Evolutionary conservation across 768 basidiomycete species (phyloP), one percentile per base, ranked within the genome.

Genomic region (Pholiota molesta): DNA sequence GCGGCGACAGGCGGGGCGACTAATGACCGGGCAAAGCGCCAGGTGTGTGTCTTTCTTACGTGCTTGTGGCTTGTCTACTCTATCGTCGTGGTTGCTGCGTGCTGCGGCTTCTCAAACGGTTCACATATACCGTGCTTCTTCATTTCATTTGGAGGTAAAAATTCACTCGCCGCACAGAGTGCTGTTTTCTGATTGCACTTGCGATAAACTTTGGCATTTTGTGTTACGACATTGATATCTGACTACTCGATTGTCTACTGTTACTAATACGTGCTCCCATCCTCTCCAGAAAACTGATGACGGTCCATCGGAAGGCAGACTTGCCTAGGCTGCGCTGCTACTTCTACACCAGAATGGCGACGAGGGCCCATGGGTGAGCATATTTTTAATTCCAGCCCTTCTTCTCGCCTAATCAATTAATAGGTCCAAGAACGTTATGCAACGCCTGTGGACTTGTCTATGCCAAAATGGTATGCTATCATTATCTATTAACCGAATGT

Each of bases 401-500:
- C 39, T 21, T 31, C 44, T n/a, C 37, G 2, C 10, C 11, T 29
- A 4, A n/a, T 29, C 23, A 44, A 49, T 60, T 64, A 62, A 63
- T 64, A 92, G 91, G 91, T 55, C 91, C 91, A 23, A 83, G 92
- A 71, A 93, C 91, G 58, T 77, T 94, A 57, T 94, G 91, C 73
- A 94, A 94, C 72, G 91, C 91, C 11, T 94, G 91, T 74, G 91
- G 91, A 57, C 84, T 94, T 65, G 91, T 94, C 62, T 94, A 92
- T 73, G 92, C 91, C 58, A 94, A 94, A 78, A 80, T 93, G 74
- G 91, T 92, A 73, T 71, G 87, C 81, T 21, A 11, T 11, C 6
- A 33, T 23, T 16, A 9, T 28, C 47, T 55, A 17, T 35, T 14
- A 21, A 45, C 53, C 29, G 33, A 53, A 39, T 51, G 13, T 29